Conservation (phyloP, 1,139 yeast genomes). For the Geotrichum australiense region DNA sequence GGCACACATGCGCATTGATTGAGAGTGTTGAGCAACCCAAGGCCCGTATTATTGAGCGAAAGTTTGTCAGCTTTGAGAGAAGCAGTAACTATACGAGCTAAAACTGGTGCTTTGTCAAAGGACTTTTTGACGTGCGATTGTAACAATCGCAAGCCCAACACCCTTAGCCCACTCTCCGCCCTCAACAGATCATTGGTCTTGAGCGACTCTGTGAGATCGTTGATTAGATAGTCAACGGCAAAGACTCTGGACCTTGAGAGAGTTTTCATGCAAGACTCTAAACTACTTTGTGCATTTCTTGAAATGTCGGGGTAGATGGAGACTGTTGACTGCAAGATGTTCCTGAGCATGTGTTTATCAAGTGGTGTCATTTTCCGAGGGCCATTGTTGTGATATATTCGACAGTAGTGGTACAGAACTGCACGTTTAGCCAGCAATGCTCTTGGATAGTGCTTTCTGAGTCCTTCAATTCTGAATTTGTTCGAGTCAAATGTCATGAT, state of each 20-base stretch:
- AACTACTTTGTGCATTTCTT: conserved; percentile 60
- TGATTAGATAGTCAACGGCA: conserved; percentile 39
- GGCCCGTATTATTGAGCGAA: conserved; percentile 28
- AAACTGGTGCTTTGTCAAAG: conserved; percentile 44
- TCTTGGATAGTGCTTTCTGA: conserved; percentile 72
- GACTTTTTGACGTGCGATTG: conserved; percentile 52
- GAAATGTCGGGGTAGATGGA: conserved; percentile 69
- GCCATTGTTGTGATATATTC: conserved; percentile 70
- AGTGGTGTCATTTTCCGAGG: conserved; percentile 63
- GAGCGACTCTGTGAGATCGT: conserved; percentile 48
- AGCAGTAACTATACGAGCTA: conserved; percentile 44
- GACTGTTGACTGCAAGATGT: conserved; percentile 59
- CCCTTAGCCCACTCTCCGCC: conserved; percentile 60
- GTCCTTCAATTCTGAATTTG: conserved; percentile 42
- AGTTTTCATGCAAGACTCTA: conserved; percentile 67
- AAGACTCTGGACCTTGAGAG: conserved; percentile 53
- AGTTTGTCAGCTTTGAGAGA: conserved; percentile 55
- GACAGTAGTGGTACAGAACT: conserved; percentile 68
- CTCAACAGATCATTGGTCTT: conserved; percentile 47
- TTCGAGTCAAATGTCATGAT: conserved; percentile 44
- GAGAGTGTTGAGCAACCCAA: conserved; percentile 32
- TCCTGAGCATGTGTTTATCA: conserved; percentile 59
- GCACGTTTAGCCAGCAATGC: conserved; percentile 69
- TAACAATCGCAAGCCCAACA: conserved; percentile 30
- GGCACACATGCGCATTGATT: conserved; percentile 16